Conservation (phyloP, 2,329 filamentous ascomycete genomes). For the Colletotrichum falcatum region DNA sequence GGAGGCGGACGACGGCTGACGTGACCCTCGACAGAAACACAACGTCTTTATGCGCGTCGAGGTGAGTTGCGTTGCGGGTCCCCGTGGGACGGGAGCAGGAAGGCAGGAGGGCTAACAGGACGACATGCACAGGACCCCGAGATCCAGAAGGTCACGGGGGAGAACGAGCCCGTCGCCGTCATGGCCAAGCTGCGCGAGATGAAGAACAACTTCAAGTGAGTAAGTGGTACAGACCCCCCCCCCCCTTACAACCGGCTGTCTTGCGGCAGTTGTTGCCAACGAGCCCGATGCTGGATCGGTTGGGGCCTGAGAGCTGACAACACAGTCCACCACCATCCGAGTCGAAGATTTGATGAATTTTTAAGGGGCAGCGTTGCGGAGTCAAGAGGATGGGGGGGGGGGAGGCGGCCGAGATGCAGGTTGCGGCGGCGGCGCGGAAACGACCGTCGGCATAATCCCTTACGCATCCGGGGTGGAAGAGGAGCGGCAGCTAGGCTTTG, state of each 20-base stretch:
- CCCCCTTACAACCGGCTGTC: neutral
- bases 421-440: neutral
- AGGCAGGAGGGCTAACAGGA: neutral
- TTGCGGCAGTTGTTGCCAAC: neutral
- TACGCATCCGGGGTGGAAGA: neutral
- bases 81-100: neutral
- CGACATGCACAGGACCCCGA: slow-evolving; percentile 73
- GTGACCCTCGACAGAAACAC: slow-evolving; percentile 70
- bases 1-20: slow-evolving; percentile 11
- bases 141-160: slow-evolving; percentile 86
- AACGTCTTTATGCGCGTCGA: slow-evolving; percentile 96
- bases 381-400: neutral
- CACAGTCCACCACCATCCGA: slow-evolving; percentile 48
- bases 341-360: slow-evolving; percentile 48
- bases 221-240: slow-evolving; percentile 47
- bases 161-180: slow-evolving; percentile 83
- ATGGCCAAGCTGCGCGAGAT: slow-evolving; percentile 89
- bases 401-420: neutral
- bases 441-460: neutral
- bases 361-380: neutral
- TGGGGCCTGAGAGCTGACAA: slow-evolving; percentile 1
- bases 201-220: slow-evolving; percentile 83
- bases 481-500: neutral
- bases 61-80: slow-evolving; percentile 60
- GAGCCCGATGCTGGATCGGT: neutral